A percentile compares a stretch with the other conserved stretches of the same genome.
These are phyloP conservation scores for Sugiyamaella neomexicana DNA, from an alignment of 1,139 yeast genomes.

Conservation along the genomic window DNA sequence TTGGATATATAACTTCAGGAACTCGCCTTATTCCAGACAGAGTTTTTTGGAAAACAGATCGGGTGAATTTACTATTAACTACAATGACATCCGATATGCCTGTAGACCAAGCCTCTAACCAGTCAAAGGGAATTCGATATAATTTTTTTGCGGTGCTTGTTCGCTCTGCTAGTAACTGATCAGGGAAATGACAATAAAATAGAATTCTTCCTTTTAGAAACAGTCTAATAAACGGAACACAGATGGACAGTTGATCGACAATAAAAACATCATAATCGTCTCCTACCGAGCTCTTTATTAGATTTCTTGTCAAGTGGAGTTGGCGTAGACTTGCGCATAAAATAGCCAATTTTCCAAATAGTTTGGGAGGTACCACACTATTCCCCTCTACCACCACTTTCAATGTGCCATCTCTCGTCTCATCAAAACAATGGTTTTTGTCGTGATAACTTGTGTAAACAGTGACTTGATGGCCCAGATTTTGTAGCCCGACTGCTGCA, in stretches of 20 bases:
- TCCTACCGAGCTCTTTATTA: slow-evolving; percentile 54
- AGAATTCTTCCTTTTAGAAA: slow-evolving; percentile 51
- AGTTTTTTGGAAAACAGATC: slow-evolving; percentile 62
- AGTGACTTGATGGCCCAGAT: slow-evolving; percentile 61
- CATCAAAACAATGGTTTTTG: slow-evolving; percentile 83
- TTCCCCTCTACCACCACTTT: slow-evolving; percentile 79
- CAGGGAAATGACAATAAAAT: slow-evolving; percentile 97
- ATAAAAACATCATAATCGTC: slow-evolving; percentile 65
- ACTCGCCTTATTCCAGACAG: slow-evolving; percentile 49
- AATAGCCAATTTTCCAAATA: slow-evolving; percentile 69
- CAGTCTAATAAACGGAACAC: slow-evolving; percentile 70
- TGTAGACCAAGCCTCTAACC: slow-evolving; percentile 78
- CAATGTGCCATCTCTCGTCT: slow-evolving; percentile 58
- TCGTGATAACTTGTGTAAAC: slow-evolving; percentile 92
- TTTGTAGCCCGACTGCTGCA: slow-evolving; percentile 85
- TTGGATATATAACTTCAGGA: slow-evolving; percentile 85
- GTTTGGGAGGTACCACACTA: slow-evolving; percentile 63
- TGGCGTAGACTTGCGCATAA: slow-evolving; percentile 85
- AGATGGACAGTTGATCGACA: slow-evolving; percentile 85
- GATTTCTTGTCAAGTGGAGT: slow-evolving; percentile 55
- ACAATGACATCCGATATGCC: slow-evolving; percentile 73
- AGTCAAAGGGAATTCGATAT: slow-evolving; percentile 81
- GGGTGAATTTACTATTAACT: slow-evolving; percentile 86
- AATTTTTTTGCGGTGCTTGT: slow-evolving; percentile 55
- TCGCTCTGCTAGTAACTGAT: slow-evolving; percentile 69